Percentiles rank a stretch among this genome's conserved stretches.
Conservation (phyloP, 2,329 filamentous ascomycete species). For the Bertia moriformis region DNA sequence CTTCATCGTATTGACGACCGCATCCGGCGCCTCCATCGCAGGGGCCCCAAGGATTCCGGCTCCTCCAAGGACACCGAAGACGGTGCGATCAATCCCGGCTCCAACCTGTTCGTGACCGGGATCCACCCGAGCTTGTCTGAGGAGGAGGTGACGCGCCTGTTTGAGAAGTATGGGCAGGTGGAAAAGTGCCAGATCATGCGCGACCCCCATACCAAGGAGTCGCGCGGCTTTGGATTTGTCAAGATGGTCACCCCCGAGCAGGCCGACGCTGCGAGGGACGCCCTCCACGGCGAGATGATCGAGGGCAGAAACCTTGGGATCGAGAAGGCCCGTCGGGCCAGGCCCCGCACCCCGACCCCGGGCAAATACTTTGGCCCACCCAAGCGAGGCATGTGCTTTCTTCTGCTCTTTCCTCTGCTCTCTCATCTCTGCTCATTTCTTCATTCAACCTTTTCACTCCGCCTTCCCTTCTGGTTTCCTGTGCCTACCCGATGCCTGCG, state of each 20-base stretch:
- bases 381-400: constrained; percentile 66
- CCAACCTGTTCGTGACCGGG: constrained; percentile 96
- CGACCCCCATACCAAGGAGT: constrained; percentile 95
- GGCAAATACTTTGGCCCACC: constrained; percentile 98
- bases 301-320: constrained; percentile 94
- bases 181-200: constrained; percentile 99
- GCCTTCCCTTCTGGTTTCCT: constrained; percentile 25
- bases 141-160: constrained; percentile 80
- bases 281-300: constrained; percentile 83
- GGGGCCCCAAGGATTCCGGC: constrained; percentile 36
- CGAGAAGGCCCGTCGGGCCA: constrained; percentile 91
- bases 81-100: constrained; percentile 78
- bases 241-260: constrained; percentile 95
- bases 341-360: constrained; percentile 87
- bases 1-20: constrained; percentile 7
- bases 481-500: constrained; percentile 13
- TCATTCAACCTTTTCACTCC: constrained; percentile 17
- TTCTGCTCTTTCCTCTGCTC: constrained; percentile 26
- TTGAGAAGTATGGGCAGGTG: constrained; percentile 96
- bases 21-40: constrained; percentile 15
- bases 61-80: constrained; percentile 46
- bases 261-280: constrained; percentile 92
- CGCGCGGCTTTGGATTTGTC: constrained; percentile 95
- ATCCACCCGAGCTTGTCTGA: constrained; percentile 88
- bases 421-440: constrained; percentile 11